Conservation (phyloP, 139 green algal species). For the Asterochloris erici region DNA sequence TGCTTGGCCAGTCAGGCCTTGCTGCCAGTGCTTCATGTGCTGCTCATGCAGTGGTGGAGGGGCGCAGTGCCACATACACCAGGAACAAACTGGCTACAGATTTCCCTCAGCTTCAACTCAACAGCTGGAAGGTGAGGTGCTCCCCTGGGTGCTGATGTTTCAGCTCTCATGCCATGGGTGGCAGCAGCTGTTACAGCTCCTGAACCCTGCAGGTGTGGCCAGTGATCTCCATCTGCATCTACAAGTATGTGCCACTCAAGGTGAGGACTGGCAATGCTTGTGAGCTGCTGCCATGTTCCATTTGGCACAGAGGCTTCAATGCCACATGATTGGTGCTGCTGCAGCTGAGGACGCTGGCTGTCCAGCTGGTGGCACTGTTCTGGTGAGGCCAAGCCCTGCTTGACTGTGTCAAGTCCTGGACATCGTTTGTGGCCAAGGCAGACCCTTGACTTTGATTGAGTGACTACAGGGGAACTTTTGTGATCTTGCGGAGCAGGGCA, state of each 20-base stretch:
- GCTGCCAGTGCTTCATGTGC: neutral
- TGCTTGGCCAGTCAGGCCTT: neutral
- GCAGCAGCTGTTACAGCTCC: neutral
- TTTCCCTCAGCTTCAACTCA: slow-evolving; percentile 50
- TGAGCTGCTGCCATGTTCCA: no score
- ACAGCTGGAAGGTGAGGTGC: slow-evolving; percentile 43
- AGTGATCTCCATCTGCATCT: slow-evolving; percentile 64
- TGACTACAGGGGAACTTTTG: no score
- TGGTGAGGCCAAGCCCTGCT: no score
- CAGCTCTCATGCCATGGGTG: neutral
- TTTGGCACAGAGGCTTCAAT: no score
- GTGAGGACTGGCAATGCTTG: slow-evolving; percentile 26
- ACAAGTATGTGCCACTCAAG: slow-evolving; percentile 63
- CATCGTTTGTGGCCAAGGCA: no score
- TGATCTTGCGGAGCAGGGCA: no score
- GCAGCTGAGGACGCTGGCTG: no score
- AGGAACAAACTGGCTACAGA: slow-evolving; percentile 34
- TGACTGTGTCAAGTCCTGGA: no score
- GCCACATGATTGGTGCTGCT: no score
- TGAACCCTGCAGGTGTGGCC: slow-evolving; percentile 50
- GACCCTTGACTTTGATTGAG: no score
- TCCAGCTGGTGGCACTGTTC: no score
- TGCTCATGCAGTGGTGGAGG: neutral
- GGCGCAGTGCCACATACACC: slow-evolving; percentile 15
- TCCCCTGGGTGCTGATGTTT: neutral